Conservation (phyloP, 768 basidiomycete species). For the Hericium erinaceus region DNA sequence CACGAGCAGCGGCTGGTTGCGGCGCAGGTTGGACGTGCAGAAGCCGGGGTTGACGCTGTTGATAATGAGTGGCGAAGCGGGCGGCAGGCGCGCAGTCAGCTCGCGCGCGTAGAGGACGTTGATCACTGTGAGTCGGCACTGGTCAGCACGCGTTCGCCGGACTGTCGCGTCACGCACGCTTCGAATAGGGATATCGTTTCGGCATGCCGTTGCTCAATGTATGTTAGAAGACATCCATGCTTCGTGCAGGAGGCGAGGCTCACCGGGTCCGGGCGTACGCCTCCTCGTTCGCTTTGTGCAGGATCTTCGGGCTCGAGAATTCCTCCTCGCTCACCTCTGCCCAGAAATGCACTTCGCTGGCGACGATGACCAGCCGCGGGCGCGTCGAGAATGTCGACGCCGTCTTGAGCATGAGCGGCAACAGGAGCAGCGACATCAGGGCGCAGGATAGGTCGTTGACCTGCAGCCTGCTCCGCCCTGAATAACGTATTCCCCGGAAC, state of each 20-base stretch:
- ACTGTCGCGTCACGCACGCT: not conserved
- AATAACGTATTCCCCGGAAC: no score
- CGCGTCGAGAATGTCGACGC: constrained; percentile 18
- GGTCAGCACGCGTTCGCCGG: no score
- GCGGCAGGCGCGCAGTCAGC: not conserved
- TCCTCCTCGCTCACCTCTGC: not conserved
- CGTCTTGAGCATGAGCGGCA: constrained; percentile 28
- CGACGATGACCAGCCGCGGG: constrained; percentile 31
- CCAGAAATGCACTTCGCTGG: constrained; percentile 30
- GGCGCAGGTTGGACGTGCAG: not conserved
- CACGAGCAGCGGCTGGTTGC: not conserved
- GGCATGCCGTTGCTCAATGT: not conserved
- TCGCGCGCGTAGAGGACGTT: constrained; percentile 2
- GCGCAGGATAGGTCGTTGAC: constrained; percentile 35
- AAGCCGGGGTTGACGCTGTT: constrained; percentile 2
- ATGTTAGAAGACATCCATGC: no score
- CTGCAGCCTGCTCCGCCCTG: constrained; percentile 28
- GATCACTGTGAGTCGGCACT: no score
- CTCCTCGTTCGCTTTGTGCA: not conserved
- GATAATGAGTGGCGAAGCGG: not conserved
- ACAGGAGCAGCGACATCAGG: constrained; percentile 31
- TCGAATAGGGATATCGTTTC: not conserved
- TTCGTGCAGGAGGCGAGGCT: not conserved
- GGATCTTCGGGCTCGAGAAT: not conserved
- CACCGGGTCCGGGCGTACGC: not conserved